phyloP scores from a whole-genome alignment of 2,329 filamentous ascomycete species.

The Talaromyces verruculosus region DNA sequence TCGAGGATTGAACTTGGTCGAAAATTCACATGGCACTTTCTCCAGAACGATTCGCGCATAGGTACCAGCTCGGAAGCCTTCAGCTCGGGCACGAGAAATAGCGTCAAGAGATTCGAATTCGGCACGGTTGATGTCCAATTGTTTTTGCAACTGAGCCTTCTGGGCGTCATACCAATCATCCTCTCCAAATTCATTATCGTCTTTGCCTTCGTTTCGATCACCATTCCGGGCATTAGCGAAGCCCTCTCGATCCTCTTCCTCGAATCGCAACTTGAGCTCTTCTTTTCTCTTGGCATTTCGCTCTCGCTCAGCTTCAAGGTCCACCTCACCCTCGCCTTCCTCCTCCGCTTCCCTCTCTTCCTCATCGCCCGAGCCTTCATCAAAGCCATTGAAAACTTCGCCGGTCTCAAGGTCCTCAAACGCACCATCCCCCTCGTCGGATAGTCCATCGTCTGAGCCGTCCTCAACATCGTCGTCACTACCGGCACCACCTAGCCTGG shows the following conservation, averaged over 20 bases:
- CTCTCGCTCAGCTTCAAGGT: constrained; percentile 83
- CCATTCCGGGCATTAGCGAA: constrained; percentile 83
- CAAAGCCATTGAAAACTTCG: constrained; percentile 58
- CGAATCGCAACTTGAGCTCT: constrained; percentile 89
- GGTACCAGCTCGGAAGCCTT: constrained; percentile 87
- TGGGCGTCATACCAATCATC: constrained; percentile 99
- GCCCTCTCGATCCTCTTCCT: constrained; percentile 96
- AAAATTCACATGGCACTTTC: constrained; percentile 87
- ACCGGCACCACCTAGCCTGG: constrained; percentile 60
- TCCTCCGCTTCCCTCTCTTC: constrained; percentile 42
- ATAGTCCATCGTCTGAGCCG: constrained; percentile 53
- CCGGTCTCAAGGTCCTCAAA: constrained; percentile 85
- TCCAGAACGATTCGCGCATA: constrained; percentile 91
- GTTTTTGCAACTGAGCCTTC: constrained; percentile 91
- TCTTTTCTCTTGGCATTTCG: constrained; percentile 90
- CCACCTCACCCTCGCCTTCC: constrained; percentile 36
- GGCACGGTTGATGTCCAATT: constrained; percentile 92
- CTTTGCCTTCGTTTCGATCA: constrained; percentile 66
- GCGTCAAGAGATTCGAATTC: constrained; percentile 90
- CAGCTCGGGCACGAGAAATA: constrained; percentile 75
- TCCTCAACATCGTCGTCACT: constrained; percentile 58
- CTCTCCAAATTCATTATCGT: constrained; percentile 82
- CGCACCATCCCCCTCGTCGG: constrained; percentile 68
- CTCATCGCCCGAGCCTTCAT: constrained; percentile 42
- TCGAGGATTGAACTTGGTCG: constrained; percentile 74